Base-by-base conservation (phyloP, 179 eudicot species). In the Dionaea muscipula region DNA sequence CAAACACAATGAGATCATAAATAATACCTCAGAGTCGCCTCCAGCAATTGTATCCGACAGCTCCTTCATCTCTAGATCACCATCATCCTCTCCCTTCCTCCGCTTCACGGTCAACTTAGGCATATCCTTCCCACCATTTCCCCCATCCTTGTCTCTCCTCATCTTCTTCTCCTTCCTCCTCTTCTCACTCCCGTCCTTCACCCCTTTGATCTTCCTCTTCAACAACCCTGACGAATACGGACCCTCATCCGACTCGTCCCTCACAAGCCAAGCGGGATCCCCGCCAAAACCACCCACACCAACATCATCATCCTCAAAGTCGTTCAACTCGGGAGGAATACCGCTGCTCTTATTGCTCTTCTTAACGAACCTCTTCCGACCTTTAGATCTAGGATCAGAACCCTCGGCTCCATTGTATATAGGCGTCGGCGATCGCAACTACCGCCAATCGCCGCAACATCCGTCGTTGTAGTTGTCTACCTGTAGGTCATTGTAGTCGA, bases 1-100 rank as follows among this genome's bases (percentile, higher is more conserved):
- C 16, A 16, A 43, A 17, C n/a, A 3, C 17, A 43, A 36, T 7
- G 6, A 1, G 2, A 18, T 1, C 9, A 31, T 27, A 62, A 26
- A 63, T 31, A 65, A 62, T 44, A 85, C 91, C 87, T 83, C 91
- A 24, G 93, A 89, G 74, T 77, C 82, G 26, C 74, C 84, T 2
- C 93, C 95, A 15, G 86, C 93, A 68, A 85, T 60, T 0, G 86
- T 85, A 59, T 78, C 88, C 96, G 94, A 88, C 86, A 86, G 84
- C 84, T 90, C 97, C 66, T 80, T 82, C 64, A 76, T 79, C 73
- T 86, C 95, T 6, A 73, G 61, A 71, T 90, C 95, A 1, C 74
- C 83, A 28, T 75, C 80, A 20, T 69, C 79, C 16, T 77, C 68
- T 56, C 60, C 68, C 67, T 68, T 72, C 70, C 68, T 66, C 59